Evolutionary conservation across 1,139 yeast genomes (phyloP), one percentile per base, ranked within the genome.

Genomic region (Debaryomyces sp.): DNA sequence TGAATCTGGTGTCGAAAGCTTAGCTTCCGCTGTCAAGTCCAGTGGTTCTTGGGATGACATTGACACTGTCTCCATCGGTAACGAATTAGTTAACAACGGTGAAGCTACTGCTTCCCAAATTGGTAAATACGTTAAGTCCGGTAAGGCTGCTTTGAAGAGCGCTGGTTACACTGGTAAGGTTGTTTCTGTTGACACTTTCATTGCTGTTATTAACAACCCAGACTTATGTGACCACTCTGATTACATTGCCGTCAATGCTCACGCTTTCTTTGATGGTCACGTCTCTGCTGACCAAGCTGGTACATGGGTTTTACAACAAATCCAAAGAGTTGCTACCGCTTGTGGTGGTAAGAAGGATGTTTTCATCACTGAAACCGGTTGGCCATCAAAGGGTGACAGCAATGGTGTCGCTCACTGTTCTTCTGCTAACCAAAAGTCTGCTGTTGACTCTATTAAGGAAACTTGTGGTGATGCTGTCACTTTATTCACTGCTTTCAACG

Each of bases 181-280:
- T 61, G 96, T 89, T 57, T 71, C 92, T 45, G 96, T 89, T 59
- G 97, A 90, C 71, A 89, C 96, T 50, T 81, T 88, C 59, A 87
- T 87, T 60, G 96, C 96, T 55, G 86, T 84, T 56, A 80, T 85
- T 67, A 76, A 81, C 77, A 87, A 90, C 82, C 85, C 91, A 46
- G 83, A 66, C 23, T 80, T 90, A 58, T 89, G 96, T 75, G 76
- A 78, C n/a, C 68, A 71, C 64, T 83, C 92, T 47, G 96, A 90
- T 75, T 89, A 85, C 78, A 71, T 87, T 59, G 96, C 96, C 50
- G 89, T 86, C 60, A 90, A 90, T 76, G 90, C 95, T 54, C 96
- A 90, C 70, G 89, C 96, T 54, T 90, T 76, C 85, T 89, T 89
- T 74, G 96, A 88, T 62, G 94, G 95, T 64, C 65, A 70, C 58